Evolutionary conservation across 345 rosid genomes (phyloP).

Genomic region (Euclidium syriacum): DNA sequence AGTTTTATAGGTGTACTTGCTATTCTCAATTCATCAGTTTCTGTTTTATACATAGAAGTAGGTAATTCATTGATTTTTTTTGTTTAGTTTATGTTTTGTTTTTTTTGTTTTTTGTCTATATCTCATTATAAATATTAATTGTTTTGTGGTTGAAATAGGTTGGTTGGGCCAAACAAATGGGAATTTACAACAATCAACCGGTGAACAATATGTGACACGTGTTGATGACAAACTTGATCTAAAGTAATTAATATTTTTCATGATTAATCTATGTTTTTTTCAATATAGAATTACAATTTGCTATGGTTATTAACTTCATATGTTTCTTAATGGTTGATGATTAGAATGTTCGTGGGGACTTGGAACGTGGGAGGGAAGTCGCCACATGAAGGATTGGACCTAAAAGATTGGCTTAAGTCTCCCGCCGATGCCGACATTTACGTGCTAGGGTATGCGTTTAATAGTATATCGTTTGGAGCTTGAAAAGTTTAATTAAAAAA

Average conservation of each 20-base stretch:
- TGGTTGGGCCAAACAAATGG: slow-evolving; percentile 42
- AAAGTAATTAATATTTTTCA: slow-evolving; percentile 37
- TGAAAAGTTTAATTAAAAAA: too few species aligned
- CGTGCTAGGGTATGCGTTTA: slow-evolving; percentile 65
- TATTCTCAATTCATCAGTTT: slow-evolving; percentile 22
- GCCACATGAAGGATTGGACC: slow-evolving; percentile 58
- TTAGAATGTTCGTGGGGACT: slow-evolving; percentile 87
- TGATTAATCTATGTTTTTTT: background rate
- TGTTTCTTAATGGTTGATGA: background rate
- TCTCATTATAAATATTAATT: background rate
- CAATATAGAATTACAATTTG: background rate
- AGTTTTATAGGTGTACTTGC: slow-evolving; percentile 36
- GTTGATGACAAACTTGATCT: slow-evolving; percentile 39
- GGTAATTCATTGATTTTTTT: background rate
- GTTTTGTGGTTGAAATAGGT: slow-evolving; percentile 30
- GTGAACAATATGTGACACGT: slow-evolving; percentile 28
- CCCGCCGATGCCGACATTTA: slow-evolving; percentile 64
- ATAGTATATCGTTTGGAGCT: slow-evolving; percentile 2
- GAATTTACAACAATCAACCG: slow-evolving; percentile 21
- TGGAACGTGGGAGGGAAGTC: slow-evolving; percentile 93
- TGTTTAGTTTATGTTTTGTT: background rate
- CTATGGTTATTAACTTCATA: slow-evolving; percentile 6
- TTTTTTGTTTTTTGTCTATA: background rate
- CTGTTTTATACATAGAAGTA: slow-evolving; percentile 16
- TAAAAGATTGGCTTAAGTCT: slow-evolving; percentile 58